phyloP scores from a whole-genome alignment of 495 filamentous ascomycete genomes.

The Choiromyces venosus region DNA sequence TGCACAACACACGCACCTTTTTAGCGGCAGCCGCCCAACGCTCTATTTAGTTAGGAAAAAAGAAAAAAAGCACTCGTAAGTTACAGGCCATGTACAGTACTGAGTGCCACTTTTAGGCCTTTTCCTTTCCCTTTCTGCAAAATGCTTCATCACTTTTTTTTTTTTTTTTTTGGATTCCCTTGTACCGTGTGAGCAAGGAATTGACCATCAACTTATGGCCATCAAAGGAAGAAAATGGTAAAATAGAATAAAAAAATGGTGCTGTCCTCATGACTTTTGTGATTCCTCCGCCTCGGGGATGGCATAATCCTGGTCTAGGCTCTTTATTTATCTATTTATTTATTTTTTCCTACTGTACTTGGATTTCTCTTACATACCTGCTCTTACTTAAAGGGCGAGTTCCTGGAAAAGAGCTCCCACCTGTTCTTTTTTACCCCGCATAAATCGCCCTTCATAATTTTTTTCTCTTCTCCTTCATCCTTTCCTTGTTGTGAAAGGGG shows the following conservation, averaged over 20 bases:
- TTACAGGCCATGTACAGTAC: not conserved
- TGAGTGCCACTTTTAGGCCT: not conserved
- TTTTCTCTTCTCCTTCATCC: not conserved
- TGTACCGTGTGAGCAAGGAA: not conserved
- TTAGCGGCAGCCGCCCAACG: not conserved
- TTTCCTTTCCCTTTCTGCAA: not conserved
- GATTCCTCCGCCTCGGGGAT: slow-evolving; percentile 11
- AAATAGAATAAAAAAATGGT: slow-evolving; percentile 9
- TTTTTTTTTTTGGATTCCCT: slow-evolving; percentile 11
- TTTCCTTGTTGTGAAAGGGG: not conserved
- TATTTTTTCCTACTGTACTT: not conserved
- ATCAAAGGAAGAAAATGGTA: not conserved
- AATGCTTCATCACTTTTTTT: slow-evolving; percentile 11
- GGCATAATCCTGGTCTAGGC: slow-evolving; percentile 13
- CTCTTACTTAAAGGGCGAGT: slow-evolving; percentile 8
- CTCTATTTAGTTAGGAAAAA: not conserved
- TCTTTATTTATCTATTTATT: not conserved
- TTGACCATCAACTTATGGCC: not conserved
- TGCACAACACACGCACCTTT: not conserved
- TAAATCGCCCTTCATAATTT: not conserved
- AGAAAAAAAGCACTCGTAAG: not conserved
- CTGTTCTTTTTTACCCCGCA: slow-evolving; percentile 1
- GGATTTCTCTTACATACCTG: not conserved
- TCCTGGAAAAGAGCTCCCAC: slow-evolving; percentile 6
- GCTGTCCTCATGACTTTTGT: slow-evolving; percentile 1